Base-by-base conservation (phyloP, 1,139 yeast genomes). In the Kluyveromyces sp. region DNA sequence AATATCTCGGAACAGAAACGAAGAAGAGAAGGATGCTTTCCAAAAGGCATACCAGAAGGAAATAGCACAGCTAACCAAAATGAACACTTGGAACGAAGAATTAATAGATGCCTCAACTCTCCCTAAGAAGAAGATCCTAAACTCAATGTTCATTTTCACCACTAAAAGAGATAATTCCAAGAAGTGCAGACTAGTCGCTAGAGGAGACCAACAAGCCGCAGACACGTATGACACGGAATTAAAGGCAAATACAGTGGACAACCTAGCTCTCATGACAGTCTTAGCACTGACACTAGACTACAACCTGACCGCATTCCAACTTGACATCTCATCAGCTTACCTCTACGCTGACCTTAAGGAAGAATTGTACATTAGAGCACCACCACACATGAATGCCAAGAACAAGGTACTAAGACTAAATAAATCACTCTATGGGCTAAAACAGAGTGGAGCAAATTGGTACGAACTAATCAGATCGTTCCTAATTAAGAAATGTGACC, bases 241-340 rank as follows among this genome's bases (percentile, higher is more conserved):
- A 7, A 38, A 33, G 37, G 39, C 50, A 2, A 44, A 42, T 25
- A 50, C 53, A 1, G 53, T 52, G 4, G 49, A 50, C 25, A 48
- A 48, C 39, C 37, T 45, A 27, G 53, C 53, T 3, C 33, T 50
- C 34, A 50, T 43, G 48, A 45, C 48, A 8, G 37, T 43, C 28
- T 25, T 50, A 36, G 42, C 48, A 15, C 10, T 39, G n/a, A 49
- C 52, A 1, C 36, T 49, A 34, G 50, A 47, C 34, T 26, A 39
- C 4, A 37, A 44, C 4, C 29, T 37, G 43, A 25, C 28, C 39
- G 35, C 48, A 31, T 42, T 48, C 7, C 49, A 50, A 43, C 42
- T 48, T 6, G 53, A 51, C 43, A 49, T 49, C 10, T 47, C 55
- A 4, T 51, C 52, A 4, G 52, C 57, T 3, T 52, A 51, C 35